Conservation (phyloP, 345 rosid genomes). For the Hibiscus trionum region DNA sequence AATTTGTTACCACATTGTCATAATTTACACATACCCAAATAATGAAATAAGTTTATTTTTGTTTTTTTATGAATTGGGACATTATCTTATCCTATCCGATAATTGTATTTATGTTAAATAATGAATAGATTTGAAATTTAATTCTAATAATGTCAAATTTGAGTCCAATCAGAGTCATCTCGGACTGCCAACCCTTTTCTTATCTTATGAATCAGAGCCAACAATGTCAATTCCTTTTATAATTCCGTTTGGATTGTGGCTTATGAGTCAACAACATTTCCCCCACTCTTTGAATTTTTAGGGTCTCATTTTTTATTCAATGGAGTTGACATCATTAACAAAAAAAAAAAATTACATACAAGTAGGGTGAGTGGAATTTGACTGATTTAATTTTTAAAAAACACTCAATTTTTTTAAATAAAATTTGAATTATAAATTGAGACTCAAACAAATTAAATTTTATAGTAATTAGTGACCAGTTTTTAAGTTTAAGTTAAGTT, state of each 20-base stretch:
- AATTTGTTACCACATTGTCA: neutral
- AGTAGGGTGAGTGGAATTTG: too few species aligned
- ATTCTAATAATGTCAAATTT: neutral
- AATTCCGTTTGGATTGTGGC: neutral
- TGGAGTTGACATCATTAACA: neutral
- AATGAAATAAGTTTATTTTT: neutral
- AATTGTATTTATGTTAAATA: neutral
- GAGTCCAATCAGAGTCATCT: conserved; percentile 17
- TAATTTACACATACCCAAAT: neutral
- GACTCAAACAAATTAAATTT: too few species aligned
- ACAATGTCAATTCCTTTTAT: conserved; percentile 1
- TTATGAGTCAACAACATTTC: neutral
- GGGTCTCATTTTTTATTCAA: too few species aligned
- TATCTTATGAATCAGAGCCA: conserved; percentile 17
- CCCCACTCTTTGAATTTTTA: neutral
- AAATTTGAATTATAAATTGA: too few species aligned
- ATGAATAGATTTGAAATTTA: neutral
- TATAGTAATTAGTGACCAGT: too few species aligned
- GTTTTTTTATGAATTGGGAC: neutral
- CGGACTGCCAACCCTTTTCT: neutral
- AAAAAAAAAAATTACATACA: too few species aligned
- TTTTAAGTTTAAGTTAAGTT: too few species aligned
- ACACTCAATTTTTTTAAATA: too few species aligned
- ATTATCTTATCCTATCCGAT: neutral
- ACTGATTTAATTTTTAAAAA: too few species aligned